These are phyloP conservation scores for Lobosporangium transversale DNA, from an alignment of 192 early-diverging fungal genomes.

Conservation along the genomic window DNA sequence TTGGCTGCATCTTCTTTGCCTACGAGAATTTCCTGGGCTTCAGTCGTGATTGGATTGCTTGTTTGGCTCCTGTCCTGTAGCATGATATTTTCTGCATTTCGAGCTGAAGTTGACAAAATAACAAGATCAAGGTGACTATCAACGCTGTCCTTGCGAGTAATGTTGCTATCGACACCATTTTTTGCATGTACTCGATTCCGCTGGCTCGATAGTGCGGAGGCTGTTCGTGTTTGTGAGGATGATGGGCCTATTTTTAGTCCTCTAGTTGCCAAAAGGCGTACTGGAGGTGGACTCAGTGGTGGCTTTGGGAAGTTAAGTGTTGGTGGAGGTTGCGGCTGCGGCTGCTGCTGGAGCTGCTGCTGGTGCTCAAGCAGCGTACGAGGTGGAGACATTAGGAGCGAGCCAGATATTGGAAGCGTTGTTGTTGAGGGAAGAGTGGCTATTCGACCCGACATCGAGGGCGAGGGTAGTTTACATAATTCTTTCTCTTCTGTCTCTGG, in stretches of 20 bases:
- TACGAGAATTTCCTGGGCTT: neutral
- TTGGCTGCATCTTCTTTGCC: neutral
- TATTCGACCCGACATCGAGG: neutral
- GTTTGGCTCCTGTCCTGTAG: slow-evolving; percentile 21
- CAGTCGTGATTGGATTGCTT: too few species aligned
- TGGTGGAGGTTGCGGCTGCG: slow-evolving; percentile 18
- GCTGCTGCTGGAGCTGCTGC: slow-evolving; percentile 10
- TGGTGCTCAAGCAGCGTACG: too few species aligned
- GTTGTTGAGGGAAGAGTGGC: neutral
- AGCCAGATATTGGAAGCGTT: neutral
- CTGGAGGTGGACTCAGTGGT: slow-evolving; percentile 39
- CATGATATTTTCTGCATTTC: slow-evolving; percentile 33
- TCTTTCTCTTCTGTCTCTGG: too few species aligned
- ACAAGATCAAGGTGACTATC: slow-evolving; percentile 9
- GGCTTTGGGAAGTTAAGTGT: slow-evolving; percentile 42
- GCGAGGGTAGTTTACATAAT: slow-evolving; percentile 6
- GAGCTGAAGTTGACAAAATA: slow-evolving; percentile 20
- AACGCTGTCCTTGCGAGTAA: too few species aligned
- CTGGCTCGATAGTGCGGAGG: too few species aligned
- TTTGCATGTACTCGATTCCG: too few species aligned
- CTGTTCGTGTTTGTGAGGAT: too few species aligned
- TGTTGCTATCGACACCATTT: too few species aligned
- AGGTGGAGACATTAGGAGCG: slow-evolving; percentile 3
- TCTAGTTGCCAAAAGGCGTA: slow-evolving; percentile 28
- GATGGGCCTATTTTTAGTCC: too few species aligned